Conservation (phyloP, 495 filamentous ascomycete genomes). For the Amorphotheca resinae region DNA sequence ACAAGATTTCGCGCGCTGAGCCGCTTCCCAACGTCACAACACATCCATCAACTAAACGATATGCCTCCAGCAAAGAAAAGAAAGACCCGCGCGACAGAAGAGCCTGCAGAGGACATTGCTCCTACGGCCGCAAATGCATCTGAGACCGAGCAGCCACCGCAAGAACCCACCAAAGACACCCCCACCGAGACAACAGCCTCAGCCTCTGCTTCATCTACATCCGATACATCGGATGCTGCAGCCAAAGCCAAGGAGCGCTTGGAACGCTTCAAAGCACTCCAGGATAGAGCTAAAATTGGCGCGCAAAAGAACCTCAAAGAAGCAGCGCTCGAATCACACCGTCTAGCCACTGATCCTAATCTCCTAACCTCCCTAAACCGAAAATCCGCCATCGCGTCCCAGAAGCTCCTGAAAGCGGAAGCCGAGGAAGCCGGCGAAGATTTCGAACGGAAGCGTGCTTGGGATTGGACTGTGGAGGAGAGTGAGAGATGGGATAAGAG, state of each 20-base stretch:
- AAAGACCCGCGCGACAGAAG: slow-evolving; percentile 25
- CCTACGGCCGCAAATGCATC: not conserved
- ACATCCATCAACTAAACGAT: slow-evolving; percentile 4
- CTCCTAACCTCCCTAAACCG: slow-evolving; percentile 60
- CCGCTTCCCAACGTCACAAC: no score
- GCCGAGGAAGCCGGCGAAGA: slow-evolving; percentile 74
- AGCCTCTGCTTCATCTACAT: slow-evolving; percentile 1
- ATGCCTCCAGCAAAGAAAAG: slow-evolving; percentile 38
- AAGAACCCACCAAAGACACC: not conserved
- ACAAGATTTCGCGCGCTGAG: no score
- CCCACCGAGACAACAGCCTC: not conserved
- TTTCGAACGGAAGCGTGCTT: slow-evolving; percentile 94
- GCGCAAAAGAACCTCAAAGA: slow-evolving; percentile 71
- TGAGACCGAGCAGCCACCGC: slow-evolving; percentile 2
- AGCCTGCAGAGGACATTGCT: slow-evolving; percentile 15
- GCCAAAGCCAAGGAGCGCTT: slow-evolving; percentile 43
- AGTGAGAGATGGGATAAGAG: slow-evolving; percentile 86
- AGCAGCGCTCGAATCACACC: slow-evolving; percentile 70
- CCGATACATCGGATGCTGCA: slow-evolving; percentile 24
- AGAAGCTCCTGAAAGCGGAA: slow-evolving; percentile 89
- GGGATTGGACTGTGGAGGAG: slow-evolving; percentile 97
- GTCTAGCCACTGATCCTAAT: slow-evolving; percentile 61
- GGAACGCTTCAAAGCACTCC: slow-evolving; percentile 71
- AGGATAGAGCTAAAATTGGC: slow-evolving; percentile 71
- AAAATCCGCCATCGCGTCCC: slow-evolving; percentile 72